phyloP scores from a whole-genome alignment of 768 basidiomycete species.

The Austroboletus eburneus region DNA sequence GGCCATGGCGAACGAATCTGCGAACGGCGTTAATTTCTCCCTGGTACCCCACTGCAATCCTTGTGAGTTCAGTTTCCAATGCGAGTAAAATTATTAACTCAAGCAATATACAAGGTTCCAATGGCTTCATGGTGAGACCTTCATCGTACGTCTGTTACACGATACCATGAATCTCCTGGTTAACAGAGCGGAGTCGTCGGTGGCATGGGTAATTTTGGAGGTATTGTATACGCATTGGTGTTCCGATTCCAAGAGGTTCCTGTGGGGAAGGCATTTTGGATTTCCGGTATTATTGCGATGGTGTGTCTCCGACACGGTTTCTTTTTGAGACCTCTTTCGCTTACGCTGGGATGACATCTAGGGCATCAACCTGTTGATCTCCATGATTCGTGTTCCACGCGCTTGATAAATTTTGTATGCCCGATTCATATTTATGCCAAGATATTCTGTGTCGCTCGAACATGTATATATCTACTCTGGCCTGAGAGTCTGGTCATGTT shows the following conservation, averaged over 20 bases:
- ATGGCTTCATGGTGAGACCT: conserved; percentile 33
- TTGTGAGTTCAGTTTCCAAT: conserved; percentile 20
- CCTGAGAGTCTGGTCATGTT: not conserved
- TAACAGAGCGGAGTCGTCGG: conserved; percentile 38
- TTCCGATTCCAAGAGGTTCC: conserved; percentile 42
- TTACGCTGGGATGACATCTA: not conserved
- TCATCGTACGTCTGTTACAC: not conserved
- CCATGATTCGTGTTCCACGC: conserved; percentile 11
- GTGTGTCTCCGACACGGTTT: conserved; percentile 12
- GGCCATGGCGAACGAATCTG: conserved; percentile 38
- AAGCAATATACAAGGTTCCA: conserved; percentile 14
- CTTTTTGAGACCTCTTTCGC: not conserved
- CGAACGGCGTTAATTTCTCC: conserved; percentile 50
- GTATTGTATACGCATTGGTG: conserved; percentile 45
- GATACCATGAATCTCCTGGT: not conserved
- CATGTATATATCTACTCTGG: no score
- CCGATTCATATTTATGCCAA: no score
- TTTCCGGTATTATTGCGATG: conserved; percentile 40
- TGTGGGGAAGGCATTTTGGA: conserved; percentile 43
- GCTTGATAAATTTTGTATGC: not conserved
- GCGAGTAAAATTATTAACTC: not conserved
- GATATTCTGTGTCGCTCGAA: no score
- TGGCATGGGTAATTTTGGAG: conserved; percentile 39
- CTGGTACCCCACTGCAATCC: conserved; percentile 48
- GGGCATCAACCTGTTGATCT: conserved; percentile 6